Evolutionary conservation across 1,139 yeast species (phyloP).

Genomic region (Candida sanyaensis): DNA sequence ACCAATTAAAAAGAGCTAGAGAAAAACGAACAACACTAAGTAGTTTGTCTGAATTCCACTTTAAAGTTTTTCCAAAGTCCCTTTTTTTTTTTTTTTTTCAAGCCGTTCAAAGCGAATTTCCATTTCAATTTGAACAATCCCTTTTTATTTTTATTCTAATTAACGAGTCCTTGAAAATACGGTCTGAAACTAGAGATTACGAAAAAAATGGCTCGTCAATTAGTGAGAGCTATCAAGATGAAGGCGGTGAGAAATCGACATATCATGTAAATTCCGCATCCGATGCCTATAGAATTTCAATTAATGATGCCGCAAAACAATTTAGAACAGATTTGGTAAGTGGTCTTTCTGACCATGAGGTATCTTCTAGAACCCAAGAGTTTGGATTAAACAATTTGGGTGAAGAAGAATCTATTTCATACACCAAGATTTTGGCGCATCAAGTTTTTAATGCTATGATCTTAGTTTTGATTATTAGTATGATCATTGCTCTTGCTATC

Average conservation of each 20-base stretch:
- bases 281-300: conserved; percentile 28
- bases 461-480: conserved; percentile 70
- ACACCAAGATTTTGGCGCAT: conserved; percentile 58
- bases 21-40: too few species aligned
- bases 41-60: too few species aligned
- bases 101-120: not conserved
- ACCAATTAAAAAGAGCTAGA: too few species aligned
- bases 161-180: conserved; percentile 7
- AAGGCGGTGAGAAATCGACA: conserved; percentile 12
- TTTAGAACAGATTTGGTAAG: conserved; percentile 39
- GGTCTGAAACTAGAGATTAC: conserved; percentile 4
- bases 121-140: not conserved
- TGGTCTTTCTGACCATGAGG: conserved; percentile 33
- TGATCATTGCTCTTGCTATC: conserved; percentile 76
- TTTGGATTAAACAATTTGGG: conserved; percentile 70
- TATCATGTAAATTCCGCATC: not conserved
- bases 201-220: conserved; percentile 9
- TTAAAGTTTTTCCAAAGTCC: not conserved
- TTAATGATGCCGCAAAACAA: conserved; percentile 33
- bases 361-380: conserved; percentile 39
- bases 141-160: not conserved
- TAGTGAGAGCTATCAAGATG: conserved; percentile 9
- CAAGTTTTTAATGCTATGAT: conserved; percentile 84
- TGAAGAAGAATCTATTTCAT: conserved; percentile 58
- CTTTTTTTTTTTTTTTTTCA: not conserved